Conservation (phyloP, 2,329 filamentous ascomycete species). For the Tolypocladium guangdongense region DNA sequence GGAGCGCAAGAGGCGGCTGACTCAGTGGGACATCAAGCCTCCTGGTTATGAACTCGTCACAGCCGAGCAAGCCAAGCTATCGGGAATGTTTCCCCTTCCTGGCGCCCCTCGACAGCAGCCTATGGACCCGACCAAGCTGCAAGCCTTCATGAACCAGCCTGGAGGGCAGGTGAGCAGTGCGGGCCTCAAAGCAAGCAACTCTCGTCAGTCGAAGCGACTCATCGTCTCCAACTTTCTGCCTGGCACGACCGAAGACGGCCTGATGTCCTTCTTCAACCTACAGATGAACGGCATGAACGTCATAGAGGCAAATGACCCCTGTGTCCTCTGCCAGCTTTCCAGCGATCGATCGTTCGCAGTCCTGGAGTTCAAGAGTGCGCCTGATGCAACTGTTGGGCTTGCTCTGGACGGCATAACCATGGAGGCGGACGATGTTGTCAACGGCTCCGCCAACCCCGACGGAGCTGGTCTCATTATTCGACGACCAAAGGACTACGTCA, state of each 20-base stretch:
- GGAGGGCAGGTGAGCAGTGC: slow-evolving; percentile 59
- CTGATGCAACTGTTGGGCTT: slow-evolving; percentile 83
- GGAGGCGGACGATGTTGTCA: slow-evolving; percentile 55
- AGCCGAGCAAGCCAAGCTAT: slow-evolving; percentile 95
- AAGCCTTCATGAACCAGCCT: slow-evolving; percentile 91
- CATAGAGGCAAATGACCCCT: slow-evolving; percentile 72
- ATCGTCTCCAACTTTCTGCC: slow-evolving; percentile 74
- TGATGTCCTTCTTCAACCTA: slow-evolving; percentile 85
- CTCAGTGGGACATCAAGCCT: slow-evolving; percentile 99
- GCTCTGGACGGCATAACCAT: slow-evolving; percentile 85
- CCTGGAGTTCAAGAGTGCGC: slow-evolving; percentile 77
- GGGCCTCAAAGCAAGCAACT: slow-evolving; percentile 85
- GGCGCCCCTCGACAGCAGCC: slow-evolving; percentile 90
- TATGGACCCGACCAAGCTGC: slow-evolving; percentile 87
- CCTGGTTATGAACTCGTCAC: slow-evolving; percentile 97
- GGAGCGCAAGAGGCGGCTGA: slow-evolving; percentile 82
- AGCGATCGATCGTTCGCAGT: slow-evolving; percentile 73
- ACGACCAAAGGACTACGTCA: slow-evolving; percentile 94
- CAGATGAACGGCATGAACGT: slow-evolving; percentile 96
- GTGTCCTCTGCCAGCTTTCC: slow-evolving; percentile 71
- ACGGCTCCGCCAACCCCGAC: slow-evolving; percentile 41
- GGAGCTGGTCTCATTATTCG: slow-evolving; percentile 60
- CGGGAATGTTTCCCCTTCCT: slow-evolving; percentile 96
- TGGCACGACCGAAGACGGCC: slow-evolving; percentile 59
- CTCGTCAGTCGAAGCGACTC: slow-evolving; percentile 86